Evolutionary conservation across 148 eudicot species (phyloP).

Genomic region (Nyssa sinensis): DNA sequence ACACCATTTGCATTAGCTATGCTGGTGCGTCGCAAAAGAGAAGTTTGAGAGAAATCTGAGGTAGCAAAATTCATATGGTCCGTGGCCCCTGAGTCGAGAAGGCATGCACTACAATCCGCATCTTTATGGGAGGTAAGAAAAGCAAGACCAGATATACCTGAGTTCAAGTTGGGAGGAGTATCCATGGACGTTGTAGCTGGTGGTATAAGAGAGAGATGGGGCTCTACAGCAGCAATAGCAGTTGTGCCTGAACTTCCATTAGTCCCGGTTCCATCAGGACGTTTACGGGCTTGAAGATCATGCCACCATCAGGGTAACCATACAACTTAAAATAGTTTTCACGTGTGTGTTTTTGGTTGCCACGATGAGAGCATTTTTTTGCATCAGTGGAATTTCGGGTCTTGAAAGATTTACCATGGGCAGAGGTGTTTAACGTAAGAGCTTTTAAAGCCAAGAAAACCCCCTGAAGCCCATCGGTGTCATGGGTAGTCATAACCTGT

Average conservation of each 20-base stretch:
- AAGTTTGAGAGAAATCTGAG: neutral
- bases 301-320: no score
- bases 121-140: neutral
- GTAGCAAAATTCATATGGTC: neutral
- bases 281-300: neutral
- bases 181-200: no score
- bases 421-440: neutral
- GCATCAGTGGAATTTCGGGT: neutral
- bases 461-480: neutral
- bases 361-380: constrained; percentile 1
- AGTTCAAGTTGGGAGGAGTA: neutral
- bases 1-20: constrained; percentile 2
- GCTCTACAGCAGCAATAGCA: neutral
- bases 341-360: neutral
- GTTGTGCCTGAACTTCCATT: neutral
- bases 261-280: neutral
- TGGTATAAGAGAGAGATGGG: neutral
- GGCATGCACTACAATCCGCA: neutral
- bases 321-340: no score
- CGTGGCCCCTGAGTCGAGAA: neutral
- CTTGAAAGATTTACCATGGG: neutral
- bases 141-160: constrained; percentile 5
- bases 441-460: neutral
- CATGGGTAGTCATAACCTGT: neutral
- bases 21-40: neutral